A percentile compares a stretch with the other conserved stretches of the same genome.
These are phyloP conservation scores for Isatis tinctoria DNA, from an alignment of 345 rosid species.

Conservation along the genomic window DNA sequence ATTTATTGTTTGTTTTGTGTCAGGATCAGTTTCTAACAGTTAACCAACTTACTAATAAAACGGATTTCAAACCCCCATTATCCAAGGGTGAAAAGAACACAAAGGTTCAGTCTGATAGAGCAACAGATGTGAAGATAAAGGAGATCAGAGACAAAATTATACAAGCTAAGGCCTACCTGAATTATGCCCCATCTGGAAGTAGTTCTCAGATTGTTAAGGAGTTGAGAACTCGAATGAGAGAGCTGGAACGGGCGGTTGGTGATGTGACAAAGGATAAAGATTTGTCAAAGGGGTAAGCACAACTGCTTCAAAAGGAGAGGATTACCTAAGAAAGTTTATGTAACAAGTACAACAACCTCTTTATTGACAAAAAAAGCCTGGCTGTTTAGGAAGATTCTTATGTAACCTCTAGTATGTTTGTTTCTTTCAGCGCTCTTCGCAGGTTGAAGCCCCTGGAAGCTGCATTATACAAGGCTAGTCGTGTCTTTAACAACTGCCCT, in stretches of 20 bases:
- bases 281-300: slow-evolving; percentile 66
- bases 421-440: slow-evolving; percentile 58
- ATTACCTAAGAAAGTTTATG: not conserved
- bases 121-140: slow-evolving; percentile 54
- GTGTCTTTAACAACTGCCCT: slow-evolving; percentile 57
- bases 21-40: slow-evolving; percentile 38
- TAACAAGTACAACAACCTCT: slow-evolving; percentile 15
- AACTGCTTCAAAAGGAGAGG: slow-evolving; percentile 1
- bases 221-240: slow-evolving; percentile 63
- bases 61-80: slow-evolving; percentile 30
- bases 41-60: slow-evolving; percentile 31
- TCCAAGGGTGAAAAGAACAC: slow-evolving; percentile 43
- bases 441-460: slow-evolving; percentile 62
- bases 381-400: slow-evolving; percentile 5
- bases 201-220: slow-evolving; percentile 74
- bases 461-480: slow-evolving; percentile 55
- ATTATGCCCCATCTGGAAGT: slow-evolving; percentile 58
- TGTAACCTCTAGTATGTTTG: slow-evolving; percentile 13
- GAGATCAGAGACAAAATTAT: slow-evolving; percentile 78
- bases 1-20: slow-evolving; percentile 23
- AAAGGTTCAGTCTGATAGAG: slow-evolving; percentile 23
- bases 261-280: slow-evolving; percentile 63
- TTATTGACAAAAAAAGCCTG: not conserved
- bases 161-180: slow-evolving; percentile 72
- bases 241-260: slow-evolving; percentile 60